Conservation (phyloP, 2,329 filamentous ascomycete genomes). For the Colletotrichum liaoningense region DNA sequence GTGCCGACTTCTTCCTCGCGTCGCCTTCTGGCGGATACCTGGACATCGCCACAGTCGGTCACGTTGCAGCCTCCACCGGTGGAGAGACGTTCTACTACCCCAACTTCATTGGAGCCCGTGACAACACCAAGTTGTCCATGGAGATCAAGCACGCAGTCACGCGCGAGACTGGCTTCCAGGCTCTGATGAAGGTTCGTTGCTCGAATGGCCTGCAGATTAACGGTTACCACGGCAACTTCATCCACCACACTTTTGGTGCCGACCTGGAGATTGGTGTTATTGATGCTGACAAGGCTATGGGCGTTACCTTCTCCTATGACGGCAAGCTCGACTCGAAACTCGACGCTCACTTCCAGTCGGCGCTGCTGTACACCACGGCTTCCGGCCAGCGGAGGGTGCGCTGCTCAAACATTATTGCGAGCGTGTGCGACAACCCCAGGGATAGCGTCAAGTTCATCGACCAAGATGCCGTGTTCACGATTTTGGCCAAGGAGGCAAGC, state of each 20-base stretch:
- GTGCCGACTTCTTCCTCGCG: conserved; percentile 94
- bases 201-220: conserved; percentile 95
- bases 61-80: conserved; percentile 88
- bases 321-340: conserved; percentile 97
- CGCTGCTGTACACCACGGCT: conserved; percentile 92
- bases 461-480: conserved; percentile 89
- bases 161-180: conserved; percentile 93
- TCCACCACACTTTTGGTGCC: conserved; percentile 93
- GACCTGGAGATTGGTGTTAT: conserved; percentile 94
- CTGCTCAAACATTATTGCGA: conserved; percentile 93
- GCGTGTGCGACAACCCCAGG: conserved; percentile 85
- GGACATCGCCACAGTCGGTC: conserved; percentile 91
- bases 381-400: conserved; percentile 89
- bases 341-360: conserved; percentile 97
- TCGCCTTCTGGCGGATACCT: conserved; percentile 91
- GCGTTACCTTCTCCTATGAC: conserved; percentile 93
- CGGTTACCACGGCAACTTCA: conserved; percentile 95
- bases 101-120: conserved; percentile 90
- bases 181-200: conserved; percentile 97
- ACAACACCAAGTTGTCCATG: conserved; percentile 83
- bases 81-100: conserved; percentile 97
- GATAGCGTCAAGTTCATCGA: conserved; percentile 94
- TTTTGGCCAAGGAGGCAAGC: conserved; percentile 94
- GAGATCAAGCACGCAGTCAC: conserved; percentile 90
- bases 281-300: conserved; percentile 93